Base-by-base conservation (phyloP, 495 filamentous ascomycete species). In the Lasiosphaeria ovina region DNA sequence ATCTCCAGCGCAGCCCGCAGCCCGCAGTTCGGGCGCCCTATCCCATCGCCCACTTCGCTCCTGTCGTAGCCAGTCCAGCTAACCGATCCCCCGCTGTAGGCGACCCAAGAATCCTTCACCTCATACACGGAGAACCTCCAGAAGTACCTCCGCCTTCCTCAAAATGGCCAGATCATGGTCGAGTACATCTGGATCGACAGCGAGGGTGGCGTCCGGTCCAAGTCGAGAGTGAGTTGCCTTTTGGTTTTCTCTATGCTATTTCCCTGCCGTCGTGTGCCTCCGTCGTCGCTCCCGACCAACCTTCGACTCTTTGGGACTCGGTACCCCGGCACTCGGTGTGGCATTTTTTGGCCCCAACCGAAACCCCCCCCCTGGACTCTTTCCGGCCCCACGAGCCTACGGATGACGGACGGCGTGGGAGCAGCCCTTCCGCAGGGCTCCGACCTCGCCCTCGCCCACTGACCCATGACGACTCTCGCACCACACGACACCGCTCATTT, bases 131-230 rank as follows among this genome's bases (percentile, higher is more conserved):
- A 47, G 44, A 47, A 47, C 11, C 44, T 47, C 12, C 44, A 47
- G 12, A 47, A 47, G 76, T 98, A 96, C 85, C 83, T 93, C 77
- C 78, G 81, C 66, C 89, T 98, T 64, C 87, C 91, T 72, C 94
- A 98, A 82, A 89, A 89, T 69, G 92, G 92, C 72, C 78, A 72
- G 40, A 77, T 92, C 66, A 90, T 93, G 11, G 71, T 67, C 51
- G 94, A 98, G 80, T 98, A 97, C 82, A 87, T 98, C 81, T 98
- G 94, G 94, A 93, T 98, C 69, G 94, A 98, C 74, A 76, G 85
- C 66, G 72, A 74, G 60, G 88, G 87, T 70, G 89, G 87, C 62
- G 81, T 87, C 66, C 90, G 92, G 62, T 92, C 90, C 72, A 97
- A 97, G 80, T 89, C 89, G 67, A 93, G 92, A 85, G 94, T 96